These are phyloP conservation scores for Leishmania lainsoni DNA, from an alignment of 208 protist species.

Conservation along the genomic window DNA sequence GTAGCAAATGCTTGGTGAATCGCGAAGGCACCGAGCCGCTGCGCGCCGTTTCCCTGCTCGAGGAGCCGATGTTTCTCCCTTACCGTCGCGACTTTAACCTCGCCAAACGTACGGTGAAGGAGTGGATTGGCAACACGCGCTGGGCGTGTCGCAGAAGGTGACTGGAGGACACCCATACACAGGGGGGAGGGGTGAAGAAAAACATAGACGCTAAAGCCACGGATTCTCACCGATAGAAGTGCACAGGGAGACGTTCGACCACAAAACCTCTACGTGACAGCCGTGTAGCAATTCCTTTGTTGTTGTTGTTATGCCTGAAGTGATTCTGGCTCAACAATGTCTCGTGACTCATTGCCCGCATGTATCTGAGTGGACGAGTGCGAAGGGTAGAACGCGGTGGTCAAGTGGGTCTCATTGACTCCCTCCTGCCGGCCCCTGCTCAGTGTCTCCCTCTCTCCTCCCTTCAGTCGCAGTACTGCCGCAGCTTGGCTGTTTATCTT, in stretches of 20 bases:
- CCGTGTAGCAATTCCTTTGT: not conserved
- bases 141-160: not conserved
- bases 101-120: slow-evolving; percentile 33
- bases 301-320: not conserved
- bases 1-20: slow-evolving; percentile 70
- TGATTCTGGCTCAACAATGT: not conserved
- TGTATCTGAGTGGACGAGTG: not conserved
- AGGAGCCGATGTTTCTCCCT: slow-evolving; percentile 44
- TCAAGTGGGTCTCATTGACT: not conserved
- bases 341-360: not conserved
- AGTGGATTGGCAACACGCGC: slow-evolving; percentile 30
- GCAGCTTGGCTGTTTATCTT: not conserved
- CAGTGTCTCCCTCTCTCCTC: not conserved
- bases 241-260: not conserved
- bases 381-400: not conserved
- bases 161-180: not conserved
- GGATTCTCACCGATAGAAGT: no score
- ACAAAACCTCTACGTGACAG: not conserved
- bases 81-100: slow-evolving; percentile 31
- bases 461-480: not conserved
- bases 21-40: slow-evolving; percentile 28
- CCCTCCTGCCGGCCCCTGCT: no score
- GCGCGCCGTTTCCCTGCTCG: slow-evolving; percentile 42
- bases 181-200: not conserved
- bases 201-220: not conserved